Conservation (phyloP, 805 yeast genomes). For the Candida tallmaniae region DNA sequence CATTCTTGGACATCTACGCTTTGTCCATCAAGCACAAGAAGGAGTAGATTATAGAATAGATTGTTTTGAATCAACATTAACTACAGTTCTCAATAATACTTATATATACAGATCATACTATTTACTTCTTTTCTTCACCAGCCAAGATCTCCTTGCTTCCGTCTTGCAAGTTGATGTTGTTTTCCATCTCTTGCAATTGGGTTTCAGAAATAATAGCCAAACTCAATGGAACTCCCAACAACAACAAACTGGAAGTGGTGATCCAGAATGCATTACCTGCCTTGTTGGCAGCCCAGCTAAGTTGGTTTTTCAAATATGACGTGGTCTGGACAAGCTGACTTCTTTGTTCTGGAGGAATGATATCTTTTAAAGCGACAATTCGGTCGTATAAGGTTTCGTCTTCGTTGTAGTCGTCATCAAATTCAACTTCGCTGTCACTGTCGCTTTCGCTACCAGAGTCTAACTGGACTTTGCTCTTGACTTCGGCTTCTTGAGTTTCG, state of each 20-base stretch:
- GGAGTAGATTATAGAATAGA: slow-evolving; percentile 18
- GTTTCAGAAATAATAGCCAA: slow-evolving; percentile 88
- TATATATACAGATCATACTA: slow-evolving; percentile 13
- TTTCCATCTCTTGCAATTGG: slow-evolving; percentile 91
- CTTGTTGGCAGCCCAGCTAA: slow-evolving; percentile 47
- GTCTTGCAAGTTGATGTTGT: slow-evolving; percentile 78
- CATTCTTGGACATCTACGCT: slow-evolving; percentile 80
- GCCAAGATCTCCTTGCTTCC: slow-evolving; percentile 72
- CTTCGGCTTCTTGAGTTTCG: slow-evolving; percentile 47
- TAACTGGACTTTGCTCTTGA: slow-evolving; percentile 15
- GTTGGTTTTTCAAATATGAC: slow-evolving; percentile 18
- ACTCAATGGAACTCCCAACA: slow-evolving; percentile 90
- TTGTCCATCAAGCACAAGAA: slow-evolving; percentile 78
- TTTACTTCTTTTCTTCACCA: slow-evolving; percentile 48
- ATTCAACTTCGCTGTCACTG: slow-evolving; percentile 44
- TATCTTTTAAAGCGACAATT: slow-evolving; percentile 85
- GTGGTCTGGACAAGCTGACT: slow-evolving; percentile 34
- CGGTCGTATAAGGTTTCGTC: slow-evolving; percentile 86
- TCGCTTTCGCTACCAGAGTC: slow-evolving; percentile 30
- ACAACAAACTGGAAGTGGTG: slow-evolving; percentile 72
- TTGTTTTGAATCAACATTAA: neutral
- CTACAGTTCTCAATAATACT: neutral
- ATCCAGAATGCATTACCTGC: slow-evolving; percentile 84
- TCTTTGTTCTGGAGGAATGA: slow-evolving; percentile 86
- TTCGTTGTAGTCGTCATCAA: slow-evolving; percentile 72